Evolutionary conservation across 2,329 filamentous ascomycete genomes (phyloP).

Genomic region (Mariannaea elegans): DNA sequence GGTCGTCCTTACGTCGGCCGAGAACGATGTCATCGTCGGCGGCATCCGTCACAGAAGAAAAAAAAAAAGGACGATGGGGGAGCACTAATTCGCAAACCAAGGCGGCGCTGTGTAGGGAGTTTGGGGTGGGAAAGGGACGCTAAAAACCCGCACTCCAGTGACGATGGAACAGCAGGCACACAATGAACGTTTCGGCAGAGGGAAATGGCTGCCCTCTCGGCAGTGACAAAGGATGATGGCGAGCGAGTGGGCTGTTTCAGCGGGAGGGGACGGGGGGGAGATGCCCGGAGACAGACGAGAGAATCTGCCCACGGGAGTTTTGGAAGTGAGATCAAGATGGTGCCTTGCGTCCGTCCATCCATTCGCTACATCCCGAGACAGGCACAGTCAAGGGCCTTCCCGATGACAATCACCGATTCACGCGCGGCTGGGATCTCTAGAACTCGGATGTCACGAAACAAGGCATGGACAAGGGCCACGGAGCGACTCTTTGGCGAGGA

Average conservation of each 20-base stretch:
- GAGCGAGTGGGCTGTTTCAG: slow-evolving; percentile 27
- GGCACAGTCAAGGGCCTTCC: not conserved
- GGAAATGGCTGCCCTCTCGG: slow-evolving; percentile 5
- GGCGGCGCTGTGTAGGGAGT: not conserved
- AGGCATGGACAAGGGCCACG: slow-evolving; percentile 1
- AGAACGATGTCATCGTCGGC: slow-evolving; percentile 41
- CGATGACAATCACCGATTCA: not conserved
- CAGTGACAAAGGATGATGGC: not conserved
- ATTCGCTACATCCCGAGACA: not conserved
- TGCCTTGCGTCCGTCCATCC: not conserved
- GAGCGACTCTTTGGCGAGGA: slow-evolving; percentile 7
- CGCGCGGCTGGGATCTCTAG: not conserved
- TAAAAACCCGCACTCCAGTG: not conserved
- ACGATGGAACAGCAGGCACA: not conserved
- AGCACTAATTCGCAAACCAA: too few relatives aligned
- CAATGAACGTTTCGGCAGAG: slow-evolving; percentile 15
- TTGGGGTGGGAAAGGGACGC: slow-evolving; percentile 3
- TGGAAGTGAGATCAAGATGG: slow-evolving; percentile 10
- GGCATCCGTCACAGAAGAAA: slow-evolving; percentile 28
- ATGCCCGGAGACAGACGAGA: not conserved
- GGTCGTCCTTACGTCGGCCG: slow-evolving; percentile 28
- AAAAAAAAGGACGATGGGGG: slow-evolving; percentile 7
- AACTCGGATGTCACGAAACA: not conserved
- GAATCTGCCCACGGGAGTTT: slow-evolving; percentile 7
- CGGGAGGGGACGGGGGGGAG: slow-evolving; percentile 15